Evolutionary conservation across 805 yeast species (phyloP), one percentile per base, ranked within the genome.

Genomic region (Yarrowia hollandica): DNA sequence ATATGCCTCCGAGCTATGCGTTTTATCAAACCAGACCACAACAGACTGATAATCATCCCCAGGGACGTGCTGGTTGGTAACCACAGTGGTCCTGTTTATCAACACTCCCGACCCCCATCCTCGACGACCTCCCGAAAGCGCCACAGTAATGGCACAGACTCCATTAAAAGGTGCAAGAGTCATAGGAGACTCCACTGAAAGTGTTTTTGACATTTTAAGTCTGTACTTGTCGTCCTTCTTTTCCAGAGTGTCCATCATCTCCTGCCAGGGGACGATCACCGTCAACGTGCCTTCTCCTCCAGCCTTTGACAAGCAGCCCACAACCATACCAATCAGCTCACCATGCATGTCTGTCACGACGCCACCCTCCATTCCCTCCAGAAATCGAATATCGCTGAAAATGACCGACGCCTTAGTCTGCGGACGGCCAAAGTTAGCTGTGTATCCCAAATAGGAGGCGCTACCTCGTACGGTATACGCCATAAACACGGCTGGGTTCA

Each of bases 361-460:
- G 12, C 71, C 75, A 11, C 75, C 75, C 19, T 70, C 70, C 75
- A 72, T 72, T 11, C 74, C 72, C 14, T 71, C 74, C 5, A 72
- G 62, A 52, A 59, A 72, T 19, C 74, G 58, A 9, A 68, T 60
- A 44, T 72, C 75, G 16, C 65, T 52, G 9, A 71, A 60, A 12
- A 70, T 38, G 5, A 60, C 62, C 10, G 60, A 59, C 12, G 44
- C 42, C 26, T 52, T 52, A 10, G 44, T 35, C 34, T 35, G 44
- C 14, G 42, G 58, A 28, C 63, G 62, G 25, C 41, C 60, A 26
- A 35, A 21, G 25, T 56, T 42, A 16, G 59, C 22, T 8, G 39
- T 30, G 15, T 61, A 39, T 9, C 58, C 38, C 8, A 64, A 60
- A 30, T 63, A 64, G 25, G 68, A 60, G 8, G 69, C 57, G n/a